Conservation (phyloP, 2,329 filamentous ascomycete species). For the Rosellinia necatrix region DNA sequence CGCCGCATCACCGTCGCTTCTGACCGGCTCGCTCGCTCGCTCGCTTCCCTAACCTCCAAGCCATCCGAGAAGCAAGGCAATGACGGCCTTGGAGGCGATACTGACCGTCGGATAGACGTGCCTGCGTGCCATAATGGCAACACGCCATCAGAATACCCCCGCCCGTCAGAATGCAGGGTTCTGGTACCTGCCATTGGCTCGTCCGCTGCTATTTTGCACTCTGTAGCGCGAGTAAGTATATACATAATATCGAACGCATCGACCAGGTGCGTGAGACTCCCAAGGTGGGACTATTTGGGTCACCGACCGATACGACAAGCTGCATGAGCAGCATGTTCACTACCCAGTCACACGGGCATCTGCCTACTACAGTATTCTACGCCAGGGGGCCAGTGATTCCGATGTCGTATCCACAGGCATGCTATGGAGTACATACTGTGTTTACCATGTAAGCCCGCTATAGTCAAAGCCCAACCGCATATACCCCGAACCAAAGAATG, state of each 20-base stretch:
- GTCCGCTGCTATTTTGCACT: not conserved
- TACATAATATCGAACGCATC: not conserved
- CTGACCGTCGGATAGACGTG: conserved; percentile 30
- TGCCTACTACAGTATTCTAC: too few species aligned
- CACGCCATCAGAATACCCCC: conserved; percentile 8
- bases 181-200: not conserved
- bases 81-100: conserved; percentile 11
- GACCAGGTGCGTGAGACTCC: not conserved
- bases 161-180: conserved; percentile 5
- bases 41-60: conserved; percentile 14
- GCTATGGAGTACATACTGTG: not conserved
- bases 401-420: conserved; percentile 4
- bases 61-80: conserved; percentile 5
- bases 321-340: not conserved
- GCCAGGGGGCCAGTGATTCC: not conserved
- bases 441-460: not conserved
- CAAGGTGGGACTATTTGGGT: not conserved
- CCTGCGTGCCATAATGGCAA: conserved; percentile 23
- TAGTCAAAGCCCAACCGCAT: not conserved
- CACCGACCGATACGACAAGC: not conserved
- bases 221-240: too few species aligned
- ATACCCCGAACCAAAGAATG: not conserved
- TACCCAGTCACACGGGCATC: not conserved
- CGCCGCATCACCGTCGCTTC: conserved; percentile 1
- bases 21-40: conserved; percentile 9